Base-by-base conservation (phyloP, 495 filamentous ascomycete genomes). In the Penicillium dipodomyicola region DNA sequence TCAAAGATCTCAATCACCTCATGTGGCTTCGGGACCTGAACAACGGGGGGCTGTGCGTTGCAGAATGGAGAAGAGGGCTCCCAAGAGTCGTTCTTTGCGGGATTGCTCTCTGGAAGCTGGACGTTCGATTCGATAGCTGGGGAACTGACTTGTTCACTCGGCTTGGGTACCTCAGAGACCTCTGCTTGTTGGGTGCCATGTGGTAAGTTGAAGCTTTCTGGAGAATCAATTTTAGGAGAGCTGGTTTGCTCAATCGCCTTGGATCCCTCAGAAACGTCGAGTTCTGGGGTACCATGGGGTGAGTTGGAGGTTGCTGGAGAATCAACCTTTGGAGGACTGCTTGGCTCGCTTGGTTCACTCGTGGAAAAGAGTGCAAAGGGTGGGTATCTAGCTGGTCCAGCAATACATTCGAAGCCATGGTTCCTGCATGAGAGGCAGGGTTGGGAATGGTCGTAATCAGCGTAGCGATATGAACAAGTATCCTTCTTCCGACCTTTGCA, bases 331-430 rank as follows among this genome's bases (percentile, higher is more conserved):
- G 37, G n/a, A 5, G 49, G 14, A 17, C 20, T 41, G 49, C 17
- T 44, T 30, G 27, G 15, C 14, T 29, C 27, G 27, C 27, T 29
- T 29, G 25, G 9, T 19, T 47, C 25, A 10, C 23, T 46, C 25
- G 25, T 19, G 10, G 12, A 10, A 33, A 30, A 6, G 6, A 44
- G 4, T 22, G 15, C 7, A 35, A 20, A 17, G 3, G 52, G 30
- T 14, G 4, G 11, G 20, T 29, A 3, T 20, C 19, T 54, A 6
- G 52, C 52, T 44, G 51, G 51, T 2, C 52, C 52, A n/a, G 52
- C 52, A n/a, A 54, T 30, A 46, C 52, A 54, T 17, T 22, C 14
- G n/a, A 46, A 46, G 3, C 52, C 52, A n/a, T 37, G 30, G 9
- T 54, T 19, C 15, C 35, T 5, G 30, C 52, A 54, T n/a, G 41